phyloP scores from a whole-genome alignment of 2,329 filamentous ascomycete species.

The Alternaria gansuensis region DNA sequence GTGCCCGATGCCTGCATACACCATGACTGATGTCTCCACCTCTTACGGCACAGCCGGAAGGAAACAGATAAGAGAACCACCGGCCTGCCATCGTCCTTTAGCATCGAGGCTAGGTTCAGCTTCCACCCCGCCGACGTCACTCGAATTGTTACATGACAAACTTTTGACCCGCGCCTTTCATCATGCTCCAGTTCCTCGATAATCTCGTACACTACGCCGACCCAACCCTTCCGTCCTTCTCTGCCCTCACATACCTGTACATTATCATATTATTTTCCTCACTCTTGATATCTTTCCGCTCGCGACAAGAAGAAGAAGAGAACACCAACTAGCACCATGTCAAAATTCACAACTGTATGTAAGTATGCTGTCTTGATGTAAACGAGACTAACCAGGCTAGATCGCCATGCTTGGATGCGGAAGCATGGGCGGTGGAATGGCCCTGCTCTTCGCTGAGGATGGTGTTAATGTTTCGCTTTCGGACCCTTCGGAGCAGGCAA shows the following conservation, averaged over 20 bases:
- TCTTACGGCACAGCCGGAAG: constrained; percentile 7
- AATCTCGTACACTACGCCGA: constrained; percentile 43
- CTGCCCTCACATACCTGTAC: constrained; percentile 43
- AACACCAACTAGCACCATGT: constrained; percentile 25
- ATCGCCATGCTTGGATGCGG: constrained; percentile 67
- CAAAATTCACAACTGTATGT: constrained; percentile 41
- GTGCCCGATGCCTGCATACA: constrained; percentile 1
- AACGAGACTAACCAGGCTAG: constrained; percentile 41
- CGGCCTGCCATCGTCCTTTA: constrained; percentile 7
- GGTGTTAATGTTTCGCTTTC: constrained; percentile 64
- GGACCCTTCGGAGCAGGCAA: constrained; percentile 61
- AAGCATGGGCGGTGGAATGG: constrained; percentile 68
- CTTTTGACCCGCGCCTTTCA: constrained; percentile 13
- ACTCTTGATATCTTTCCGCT: constrained; percentile 38
- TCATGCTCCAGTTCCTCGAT: constrained; percentile 44
- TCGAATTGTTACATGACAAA: constrained; percentile 12
- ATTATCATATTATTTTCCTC: constrained; percentile 38
- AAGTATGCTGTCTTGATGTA: not conserved
- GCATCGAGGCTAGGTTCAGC: constrained; percentile 12
- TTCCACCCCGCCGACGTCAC: constrained; percentile 31
- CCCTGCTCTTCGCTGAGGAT: constrained; percentile 66
- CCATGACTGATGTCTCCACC: constrained; percentile 11
- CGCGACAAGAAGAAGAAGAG: constrained; percentile 24
- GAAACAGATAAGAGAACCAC: constrained; percentile 5
- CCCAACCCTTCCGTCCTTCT: constrained; percentile 44